phyloP scores from a whole-genome alignment of 78 protist species.

The Polysphondylium violaceum region DNA sequence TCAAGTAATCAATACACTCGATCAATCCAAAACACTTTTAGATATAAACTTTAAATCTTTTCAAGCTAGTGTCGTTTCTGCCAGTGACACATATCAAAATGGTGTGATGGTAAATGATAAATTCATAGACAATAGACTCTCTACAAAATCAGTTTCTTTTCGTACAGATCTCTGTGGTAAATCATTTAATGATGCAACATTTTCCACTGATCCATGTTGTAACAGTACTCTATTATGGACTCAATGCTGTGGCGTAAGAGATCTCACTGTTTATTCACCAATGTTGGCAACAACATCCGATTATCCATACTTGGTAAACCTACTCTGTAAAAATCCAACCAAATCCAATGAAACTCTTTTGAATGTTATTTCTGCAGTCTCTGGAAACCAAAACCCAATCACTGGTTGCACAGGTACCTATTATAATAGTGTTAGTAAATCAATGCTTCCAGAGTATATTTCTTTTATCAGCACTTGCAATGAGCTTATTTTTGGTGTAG shows the following conservation, averaged over 20 bases:
- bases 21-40: not conserved
- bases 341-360: not conserved
- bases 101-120: not conserved
- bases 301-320: not conserved
- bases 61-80: not conserved
- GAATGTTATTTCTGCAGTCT: not conserved
- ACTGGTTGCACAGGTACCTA: not conserved
- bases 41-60: not conserved
- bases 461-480: not conserved
- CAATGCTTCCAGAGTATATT: not conserved
- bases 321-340: not conserved
- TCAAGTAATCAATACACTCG: not conserved
- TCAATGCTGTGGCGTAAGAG: not conserved
- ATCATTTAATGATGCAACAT: not conserved
- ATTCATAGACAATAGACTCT: not conserved
- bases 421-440: not conserved
- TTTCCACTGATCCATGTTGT: not conserved
- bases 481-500: not conserved
- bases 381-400: not conserved
- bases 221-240: constrained; percentile 9
- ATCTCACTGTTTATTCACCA: not conserved
- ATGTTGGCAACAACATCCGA: not conserved
- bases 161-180: not conserved
- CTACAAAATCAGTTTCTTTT: not conserved
- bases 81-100: not conserved